Evolutionary conservation across 768 basidiomycete genomes (phyloP).

Genomic region (Naganishia onofrii): DNA sequence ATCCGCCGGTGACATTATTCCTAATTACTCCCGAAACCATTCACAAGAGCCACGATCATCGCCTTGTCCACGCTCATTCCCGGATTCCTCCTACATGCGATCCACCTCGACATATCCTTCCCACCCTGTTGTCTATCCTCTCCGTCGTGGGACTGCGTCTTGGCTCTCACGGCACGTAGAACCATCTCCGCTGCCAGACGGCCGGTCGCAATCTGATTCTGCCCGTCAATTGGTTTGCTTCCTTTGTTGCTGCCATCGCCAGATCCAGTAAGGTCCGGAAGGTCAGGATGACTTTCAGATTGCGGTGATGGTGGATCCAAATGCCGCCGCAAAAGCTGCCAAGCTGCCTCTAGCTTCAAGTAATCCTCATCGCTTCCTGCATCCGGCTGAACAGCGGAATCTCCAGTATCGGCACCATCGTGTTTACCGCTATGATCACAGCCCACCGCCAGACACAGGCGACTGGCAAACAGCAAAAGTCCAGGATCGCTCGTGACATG

Average conservation of each 20-base stretch:
- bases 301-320: constrained; percentile 36
- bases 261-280: constrained; percentile 12
- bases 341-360: constrained; percentile 45
- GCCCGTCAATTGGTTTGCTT: constrained; percentile 38
- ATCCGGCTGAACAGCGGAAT: constrained; percentile 27
- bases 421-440: constrained; percentile 42
- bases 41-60: constrained; percentile 40
- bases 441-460: constrained; percentile 47
- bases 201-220: constrained; percentile 50
- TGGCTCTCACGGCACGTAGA: constrained; percentile 32
- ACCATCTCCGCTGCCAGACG: constrained; percentile 51
- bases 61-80: constrained; percentile 45
- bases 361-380: constrained; percentile 31
- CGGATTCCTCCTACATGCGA: constrained; percentile 44
- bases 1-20: no score
- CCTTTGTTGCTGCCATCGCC: constrained; percentile 29
- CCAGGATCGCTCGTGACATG: constrained; percentile 51
- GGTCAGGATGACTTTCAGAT: background rate
- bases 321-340: constrained; percentile 39
- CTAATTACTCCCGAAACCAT: constrained; percentile 44
- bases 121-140: constrained; percentile 8
- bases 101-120: constrained; percentile 32
- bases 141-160: constrained; percentile 24
- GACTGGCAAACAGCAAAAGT: constrained; percentile 47
- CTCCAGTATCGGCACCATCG: constrained; percentile 26